Base-by-base conservation (phyloP, 345 rosid species). In the Sonneratia alba region DNA sequence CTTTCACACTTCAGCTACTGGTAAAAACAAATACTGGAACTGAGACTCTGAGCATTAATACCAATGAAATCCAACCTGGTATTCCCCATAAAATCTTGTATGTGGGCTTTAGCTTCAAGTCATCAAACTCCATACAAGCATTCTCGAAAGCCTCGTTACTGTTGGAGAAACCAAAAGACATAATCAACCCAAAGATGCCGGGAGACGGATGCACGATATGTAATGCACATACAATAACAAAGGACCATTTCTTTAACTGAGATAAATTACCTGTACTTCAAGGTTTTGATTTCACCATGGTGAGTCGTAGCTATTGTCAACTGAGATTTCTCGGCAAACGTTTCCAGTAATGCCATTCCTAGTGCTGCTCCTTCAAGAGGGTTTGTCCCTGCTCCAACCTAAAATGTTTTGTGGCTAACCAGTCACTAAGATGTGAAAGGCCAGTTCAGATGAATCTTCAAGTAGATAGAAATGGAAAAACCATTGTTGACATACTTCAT, bases 361-460 rank as follows among this genome's bases (percentile, higher is more conserved):
- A 94, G 80, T 57, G 97, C 97, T 73, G 98, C 96, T 72, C 98
- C 97, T 86, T 94, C 97, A 70, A 94, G 91, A 42, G 98, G 98
- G 85, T 94, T 94, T 71, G 98, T 94, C 73, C 98, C 97, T 27
- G 93, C 96, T 77, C 97, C 96, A 81, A 94, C 93, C 97, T 93
- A 78, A 36, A 32, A 62, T 70, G 43, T 34, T 22, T 64, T 43
- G 40, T 61, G 67, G 40, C 59, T 72, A 36, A 45, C 40, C 56
- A 63, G 61, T 22, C 36, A 22, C 24, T 70, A 16, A 12, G 27
- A 70, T 47, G 42, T 27, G 27, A 3, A 62, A 32, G 37, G 66
- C 36, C 66, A 62, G 64, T 62, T 27, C 19, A 13, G 66, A 62
- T 12, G 12, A 62, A 62, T 62, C 37, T 27, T 24, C 13, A 7